Evolutionary conservation across 1,284 basidiomycete genomes (phyloP).

Genomic region (Ganoderma sp.): DNA sequence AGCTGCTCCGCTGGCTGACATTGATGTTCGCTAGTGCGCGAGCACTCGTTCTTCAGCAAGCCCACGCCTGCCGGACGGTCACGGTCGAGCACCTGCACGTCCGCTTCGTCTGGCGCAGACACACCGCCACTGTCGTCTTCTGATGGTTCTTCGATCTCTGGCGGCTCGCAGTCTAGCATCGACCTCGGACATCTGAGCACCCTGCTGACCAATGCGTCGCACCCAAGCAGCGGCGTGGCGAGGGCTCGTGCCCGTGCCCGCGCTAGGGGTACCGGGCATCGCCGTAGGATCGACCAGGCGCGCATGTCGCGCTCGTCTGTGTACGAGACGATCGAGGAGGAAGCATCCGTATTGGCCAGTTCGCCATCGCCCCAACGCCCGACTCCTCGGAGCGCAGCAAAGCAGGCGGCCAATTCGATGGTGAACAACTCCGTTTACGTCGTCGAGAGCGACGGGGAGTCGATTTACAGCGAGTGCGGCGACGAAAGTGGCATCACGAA

Average conservation of each 20-base stretch:
- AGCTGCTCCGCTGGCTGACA: constrained; percentile 15
- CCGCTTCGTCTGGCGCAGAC: constrained; percentile 64
- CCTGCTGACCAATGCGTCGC: constrained; percentile 56
- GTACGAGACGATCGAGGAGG: constrained; percentile 81
- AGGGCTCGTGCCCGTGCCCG: constrained; percentile 44
- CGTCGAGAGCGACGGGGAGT: constrained; percentile 60
- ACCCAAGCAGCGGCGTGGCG: constrained; percentile 45
- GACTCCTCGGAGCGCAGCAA: constrained; percentile 29
- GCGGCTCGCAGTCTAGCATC: constrained; percentile 76
- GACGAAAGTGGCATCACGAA: constrained; percentile 66
- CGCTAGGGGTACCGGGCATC: constrained; percentile 68
- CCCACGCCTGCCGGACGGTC: constrained; percentile 59
- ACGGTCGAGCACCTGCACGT: constrained; percentile 69
- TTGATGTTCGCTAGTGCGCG: constrained; percentile 44
- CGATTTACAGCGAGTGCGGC: constrained; percentile 61
- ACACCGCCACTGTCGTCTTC: constrained; percentile 73
- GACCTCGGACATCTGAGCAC: constrained; percentile 66
- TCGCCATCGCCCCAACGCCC: constrained; percentile 44
- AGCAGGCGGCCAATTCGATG: constrained; percentile 15
- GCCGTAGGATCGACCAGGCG: constrained; percentile 67
- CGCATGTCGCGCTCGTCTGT: constrained; percentile 69
- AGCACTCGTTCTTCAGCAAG: constrained; percentile 60
- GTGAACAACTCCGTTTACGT: constrained; percentile 54
- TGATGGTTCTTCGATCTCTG: constrained; percentile 68
- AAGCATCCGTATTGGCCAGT: constrained; percentile 48